Evolutionary conservation across 192 early-diverging fungal genomes (phyloP).

Genomic region (Coemansia sp.): DNA sequence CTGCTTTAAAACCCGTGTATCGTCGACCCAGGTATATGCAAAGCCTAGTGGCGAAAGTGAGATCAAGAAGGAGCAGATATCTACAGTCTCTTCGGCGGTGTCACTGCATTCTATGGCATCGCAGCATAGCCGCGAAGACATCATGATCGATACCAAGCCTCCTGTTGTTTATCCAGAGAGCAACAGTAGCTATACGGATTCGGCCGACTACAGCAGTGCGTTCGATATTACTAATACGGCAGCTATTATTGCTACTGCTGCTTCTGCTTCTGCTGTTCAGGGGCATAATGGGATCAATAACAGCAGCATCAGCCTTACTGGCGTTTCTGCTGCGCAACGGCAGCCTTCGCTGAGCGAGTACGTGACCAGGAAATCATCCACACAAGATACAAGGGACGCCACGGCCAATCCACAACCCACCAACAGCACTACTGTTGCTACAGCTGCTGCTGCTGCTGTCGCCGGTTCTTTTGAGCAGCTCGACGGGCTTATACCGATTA

Average conservation of each 20-base stretch:
- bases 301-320: constrained; percentile 15
- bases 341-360: constrained; percentile 54
- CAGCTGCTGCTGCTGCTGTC: too few relatives aligned
- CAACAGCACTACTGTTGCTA: too few relatives aligned
- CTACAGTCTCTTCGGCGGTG: constrained; percentile 19
- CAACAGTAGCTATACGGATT: constrained; percentile 13
- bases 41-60: neutral
- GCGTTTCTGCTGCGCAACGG: neutral
- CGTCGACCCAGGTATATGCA: constrained; percentile 19
- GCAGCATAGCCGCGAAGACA: constrained; percentile 15
- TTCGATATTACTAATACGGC: neutral
- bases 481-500: too few relatives aligned
- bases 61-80: neutral
- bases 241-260: neutral
- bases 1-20: constrained; percentile 11
- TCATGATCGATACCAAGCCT: constrained; percentile 2
- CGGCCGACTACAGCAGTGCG: constrained; percentile 10
- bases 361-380: constrained; percentile 21
- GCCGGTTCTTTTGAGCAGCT: too few relatives aligned
- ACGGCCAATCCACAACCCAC: neutral
- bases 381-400: neutral
- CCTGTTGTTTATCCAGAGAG: constrained; percentile 17
- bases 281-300: constrained; percentile 5
- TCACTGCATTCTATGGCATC: constrained; percentile 29
- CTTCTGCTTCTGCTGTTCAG: neutral